phyloP scores from a whole-genome alignment of 805 yeast species.

The Ogataea neopini region DNA sequence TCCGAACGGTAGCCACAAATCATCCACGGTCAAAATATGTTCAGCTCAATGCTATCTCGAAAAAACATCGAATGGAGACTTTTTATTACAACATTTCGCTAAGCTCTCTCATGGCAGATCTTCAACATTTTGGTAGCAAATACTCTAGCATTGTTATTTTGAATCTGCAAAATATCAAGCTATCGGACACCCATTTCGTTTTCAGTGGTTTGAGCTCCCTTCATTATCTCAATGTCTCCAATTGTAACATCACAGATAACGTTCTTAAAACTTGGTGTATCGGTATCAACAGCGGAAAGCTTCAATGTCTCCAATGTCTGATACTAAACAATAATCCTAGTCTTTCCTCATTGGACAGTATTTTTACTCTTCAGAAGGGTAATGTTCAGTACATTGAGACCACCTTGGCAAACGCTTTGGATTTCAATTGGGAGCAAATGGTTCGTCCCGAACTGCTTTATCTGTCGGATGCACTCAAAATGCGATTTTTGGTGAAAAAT shows the following conservation, averaged over 20 bases:
- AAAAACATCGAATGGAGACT: slow-evolving; percentile 38
- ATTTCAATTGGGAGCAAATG: slow-evolving; percentile 7
- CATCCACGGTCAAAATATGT: slow-evolving; percentile 21
- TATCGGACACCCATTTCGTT: slow-evolving; percentile 7
- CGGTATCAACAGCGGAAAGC: slow-evolving; percentile 29
- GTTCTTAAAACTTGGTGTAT: slow-evolving; percentile 29
- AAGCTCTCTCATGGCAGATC: slow-evolving; percentile 13
- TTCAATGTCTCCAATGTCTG: slow-evolving; percentile 20
- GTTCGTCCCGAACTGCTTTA: background rate
- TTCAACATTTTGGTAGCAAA: slow-evolving; percentile 7
- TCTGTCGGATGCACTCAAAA: slow-evolving; percentile 19
- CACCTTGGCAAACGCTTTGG: slow-evolving; percentile 1
- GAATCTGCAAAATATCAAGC: slow-evolving; percentile 18
- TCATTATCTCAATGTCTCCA: slow-evolving; percentile 24
- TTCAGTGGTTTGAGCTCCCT: slow-evolving; percentile 16
- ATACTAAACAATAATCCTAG: slow-evolving; percentile 17
- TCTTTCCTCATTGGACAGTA: slow-evolving; percentile 8
- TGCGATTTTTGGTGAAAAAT: slow-evolving; percentile 14
- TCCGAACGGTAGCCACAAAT: slow-evolving; percentile 16
- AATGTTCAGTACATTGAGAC: slow-evolving; percentile 20
- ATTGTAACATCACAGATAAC: slow-evolving; percentile 20
- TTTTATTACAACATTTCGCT: slow-evolving; percentile 30
- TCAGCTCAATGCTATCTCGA: slow-evolving; percentile 16
- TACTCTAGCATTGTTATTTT: slow-evolving; percentile 21
- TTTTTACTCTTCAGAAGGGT: slow-evolving; percentile 6